phyloP scores from a whole-genome alignment of 2,329 filamentous ascomycete genomes.

The Periconia sp. region DNA sequence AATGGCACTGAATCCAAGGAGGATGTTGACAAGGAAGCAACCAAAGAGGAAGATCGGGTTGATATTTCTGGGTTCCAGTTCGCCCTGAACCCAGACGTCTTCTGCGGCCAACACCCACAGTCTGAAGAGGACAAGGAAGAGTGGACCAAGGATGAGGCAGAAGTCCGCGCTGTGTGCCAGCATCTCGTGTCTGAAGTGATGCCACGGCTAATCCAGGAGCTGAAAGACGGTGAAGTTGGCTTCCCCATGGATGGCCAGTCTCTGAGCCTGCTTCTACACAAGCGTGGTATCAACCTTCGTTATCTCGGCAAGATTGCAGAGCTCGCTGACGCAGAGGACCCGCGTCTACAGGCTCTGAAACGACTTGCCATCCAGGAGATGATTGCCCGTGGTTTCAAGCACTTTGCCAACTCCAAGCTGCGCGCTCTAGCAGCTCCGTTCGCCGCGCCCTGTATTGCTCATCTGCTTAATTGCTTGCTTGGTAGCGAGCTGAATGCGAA shows the following conservation, averaged over 20 bases:
- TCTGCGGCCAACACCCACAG: slow-evolving; percentile 89
- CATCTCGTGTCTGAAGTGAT: slow-evolving; percentile 79
- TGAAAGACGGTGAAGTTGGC: slow-evolving; percentile 90
- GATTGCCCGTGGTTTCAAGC: slow-evolving; percentile 95
- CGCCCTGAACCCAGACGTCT: slow-evolving; percentile 91
- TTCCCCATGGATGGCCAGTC: slow-evolving; percentile 99
- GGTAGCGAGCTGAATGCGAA: slow-evolving; percentile 77
- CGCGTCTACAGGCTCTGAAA: slow-evolving; percentile 77
- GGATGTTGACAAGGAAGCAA: slow-evolving; percentile 47
- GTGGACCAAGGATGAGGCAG: slow-evolving; percentile 81
- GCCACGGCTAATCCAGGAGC: slow-evolving; percentile 83
- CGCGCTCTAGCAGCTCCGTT: slow-evolving; percentile 80
- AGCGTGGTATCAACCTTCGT: slow-evolving; percentile 94
- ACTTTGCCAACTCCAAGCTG: slow-evolving; percentile 80
- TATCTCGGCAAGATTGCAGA: slow-evolving; percentile 88
- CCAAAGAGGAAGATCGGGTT: slow-evolving; percentile 65
- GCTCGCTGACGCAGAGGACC: slow-evolving; percentile 64
- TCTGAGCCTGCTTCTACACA: slow-evolving; percentile 85
- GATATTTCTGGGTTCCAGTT: slow-evolving; percentile 89
- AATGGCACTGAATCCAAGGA: slow-evolving; percentile 26
- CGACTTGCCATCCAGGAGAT: slow-evolving; percentile 87
- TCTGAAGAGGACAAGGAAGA: slow-evolving; percentile 88
- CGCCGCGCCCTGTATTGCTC: slow-evolving; percentile 78
- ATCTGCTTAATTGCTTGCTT: slow-evolving; percentile 92
- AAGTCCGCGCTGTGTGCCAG: slow-evolving; percentile 82